A percentile compares a stretch with the other conserved stretches of the same genome.
Evolutionary conservation across 2,329 filamentous ascomycete genomes (phyloP).

Genomic region (Neonectria punicea): DNA sequence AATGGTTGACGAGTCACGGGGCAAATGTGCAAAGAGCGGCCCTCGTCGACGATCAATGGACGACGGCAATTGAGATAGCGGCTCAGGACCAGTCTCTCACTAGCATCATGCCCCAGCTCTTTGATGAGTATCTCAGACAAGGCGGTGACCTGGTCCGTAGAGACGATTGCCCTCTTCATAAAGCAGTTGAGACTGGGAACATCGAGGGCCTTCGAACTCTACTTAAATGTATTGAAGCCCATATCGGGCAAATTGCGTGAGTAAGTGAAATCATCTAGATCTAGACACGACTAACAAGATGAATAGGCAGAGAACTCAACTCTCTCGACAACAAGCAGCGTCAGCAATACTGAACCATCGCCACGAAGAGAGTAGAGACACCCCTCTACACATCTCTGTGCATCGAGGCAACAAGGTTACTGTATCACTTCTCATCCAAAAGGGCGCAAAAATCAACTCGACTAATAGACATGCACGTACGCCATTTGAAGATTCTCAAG

Average conservation of each 20-base stretch:
- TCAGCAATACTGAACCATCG: background rate
- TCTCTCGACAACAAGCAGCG: background rate
- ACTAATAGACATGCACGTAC: background rate
- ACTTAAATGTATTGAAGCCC: background rate
- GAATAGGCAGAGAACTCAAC: background rate
- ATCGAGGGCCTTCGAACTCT: background rate
- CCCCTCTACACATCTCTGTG: background rate
- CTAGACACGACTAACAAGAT: background rate
- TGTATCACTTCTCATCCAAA: background rate
- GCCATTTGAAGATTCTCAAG: too few species aligned
- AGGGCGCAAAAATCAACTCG: conserved; percentile 1
- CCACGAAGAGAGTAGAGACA: background rate
- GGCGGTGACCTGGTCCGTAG: conserved; percentile 15
- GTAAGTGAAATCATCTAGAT: background rate
- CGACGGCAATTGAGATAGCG: background rate
- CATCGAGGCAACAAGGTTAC: background rate
- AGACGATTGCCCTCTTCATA: background rate
- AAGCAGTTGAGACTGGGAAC: background rate
- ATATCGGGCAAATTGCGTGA: background rate
- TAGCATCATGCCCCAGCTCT: background rate
- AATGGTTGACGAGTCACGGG: conserved; percentile 28
- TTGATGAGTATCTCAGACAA: background rate
- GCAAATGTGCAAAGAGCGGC: conserved; percentile 42
- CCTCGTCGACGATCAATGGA: rapidly evolving
- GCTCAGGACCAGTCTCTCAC: rapidly evolving